Base-by-base conservation (phyloP, 805 yeast genomes). In the Pichia kluyveri region DNA sequence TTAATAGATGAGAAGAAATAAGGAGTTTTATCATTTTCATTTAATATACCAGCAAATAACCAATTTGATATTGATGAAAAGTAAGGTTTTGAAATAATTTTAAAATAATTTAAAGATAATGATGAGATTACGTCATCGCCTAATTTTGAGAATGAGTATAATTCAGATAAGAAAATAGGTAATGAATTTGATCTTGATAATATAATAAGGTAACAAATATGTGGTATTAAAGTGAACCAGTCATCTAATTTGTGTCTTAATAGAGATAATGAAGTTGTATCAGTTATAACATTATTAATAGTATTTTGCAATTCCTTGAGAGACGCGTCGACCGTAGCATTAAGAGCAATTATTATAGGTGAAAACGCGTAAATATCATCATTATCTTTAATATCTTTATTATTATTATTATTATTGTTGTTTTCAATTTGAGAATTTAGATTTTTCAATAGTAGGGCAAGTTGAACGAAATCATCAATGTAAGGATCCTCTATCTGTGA, bases 11-110 rank as follows among this genome's bases (percentile, higher is more conserved):
- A 34, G 17, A 31, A 36, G 30, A 18, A 42, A 12, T 18, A 8
- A 36, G 15, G 28, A 18, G 26, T 18, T 15, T 49, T 18, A 11
- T 38, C 18, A 9, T 38, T 31, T 10, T 23, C 31, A 32, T 26
- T 32, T 17, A 88, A 59, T 44, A 75, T 78, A 1, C 96, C 97
- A 40, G 73, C 65, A 0, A 77, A 61, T 2, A 88, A 60, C 97
- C 97, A 91, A 40, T 71, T 69, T 38, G 72, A 70, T 5, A 86
- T 55, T 31, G 80, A 69, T 38, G 75, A 78, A 47, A 72, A 72
- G 60, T 86, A 87, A 1, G 95, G 87, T 7, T 66, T 66, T 0
- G 75, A 63, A 4, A 79, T 69, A 31, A 69, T 69, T 4, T 60
- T 46, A 47, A 80, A 76, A 19, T 85, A 65, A 5, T 63, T 55